Evolutionary conservation across 805 yeast genomes (phyloP).

Genomic region (Schizosaccharomyces osmophilus): DNA sequence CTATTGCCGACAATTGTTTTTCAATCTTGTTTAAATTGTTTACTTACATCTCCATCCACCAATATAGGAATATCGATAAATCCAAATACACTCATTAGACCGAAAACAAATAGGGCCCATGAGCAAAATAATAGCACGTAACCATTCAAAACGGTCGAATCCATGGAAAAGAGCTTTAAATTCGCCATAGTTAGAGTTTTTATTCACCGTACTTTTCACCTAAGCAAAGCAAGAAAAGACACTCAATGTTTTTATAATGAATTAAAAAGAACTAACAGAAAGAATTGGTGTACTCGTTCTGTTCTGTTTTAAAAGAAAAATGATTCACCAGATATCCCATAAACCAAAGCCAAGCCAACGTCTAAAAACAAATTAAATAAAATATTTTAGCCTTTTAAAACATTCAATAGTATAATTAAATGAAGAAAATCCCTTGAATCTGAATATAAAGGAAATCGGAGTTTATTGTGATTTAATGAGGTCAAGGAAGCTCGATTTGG

Average conservation of each 20-base stretch:
- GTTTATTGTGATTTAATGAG: constrained; percentile 21
- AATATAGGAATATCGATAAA: not conserved
- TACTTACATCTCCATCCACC: not conserved
- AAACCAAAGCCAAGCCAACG: not conserved
- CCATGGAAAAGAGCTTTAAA: not conserved
- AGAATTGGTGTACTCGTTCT: not conserved
- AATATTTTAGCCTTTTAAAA: not conserved
- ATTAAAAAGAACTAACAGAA: not conserved
- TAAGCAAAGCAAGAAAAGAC: not conserved
- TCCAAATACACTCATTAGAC: not conserved
- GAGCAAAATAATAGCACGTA: not conserved
- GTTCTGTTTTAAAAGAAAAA: not conserved
- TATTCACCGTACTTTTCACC: not conserved
- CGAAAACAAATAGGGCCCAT: not conserved
- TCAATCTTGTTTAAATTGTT: not conserved
- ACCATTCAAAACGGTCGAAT: not conserved
- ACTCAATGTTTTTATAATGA: not conserved
- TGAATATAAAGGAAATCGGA: too few species aligned
- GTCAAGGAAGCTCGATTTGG: constrained; percentile 74
- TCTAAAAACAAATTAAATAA: not conserved
- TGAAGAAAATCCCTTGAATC: too few species aligned
- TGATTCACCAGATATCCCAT: not conserved
- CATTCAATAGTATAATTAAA: not conserved
- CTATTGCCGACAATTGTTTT: not conserved
- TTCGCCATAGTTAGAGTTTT: not conserved